These are phyloP conservation scores for Clathrospora elynae DNA, from an alignment of 2,329 filamentous ascomycete species.

Conservation along the genomic window DNA sequence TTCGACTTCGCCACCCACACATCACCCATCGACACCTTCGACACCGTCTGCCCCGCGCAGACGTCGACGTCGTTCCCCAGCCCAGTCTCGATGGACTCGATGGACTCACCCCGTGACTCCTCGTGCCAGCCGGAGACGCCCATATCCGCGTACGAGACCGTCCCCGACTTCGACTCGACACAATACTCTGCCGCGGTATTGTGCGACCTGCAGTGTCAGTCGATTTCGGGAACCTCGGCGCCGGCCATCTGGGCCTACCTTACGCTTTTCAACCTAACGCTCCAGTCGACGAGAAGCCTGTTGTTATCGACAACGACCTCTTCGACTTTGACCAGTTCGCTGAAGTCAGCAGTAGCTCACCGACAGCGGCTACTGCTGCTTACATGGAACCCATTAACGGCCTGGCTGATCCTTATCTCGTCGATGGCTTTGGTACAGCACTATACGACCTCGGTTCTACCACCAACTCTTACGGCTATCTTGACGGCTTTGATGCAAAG, in stretches of 20 bases:
- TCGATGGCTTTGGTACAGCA: conserved; percentile 44
- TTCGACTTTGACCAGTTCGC: conserved; percentile 51
- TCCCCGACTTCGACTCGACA: conserved; percentile 82
- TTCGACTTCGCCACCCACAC: conserved; percentile 34
- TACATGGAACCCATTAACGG: conserved; percentile 34
- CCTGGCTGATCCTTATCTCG: conserved; percentile 38
- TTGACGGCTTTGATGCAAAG: conserved; percentile 49
- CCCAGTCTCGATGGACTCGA: conserved; percentile 47
- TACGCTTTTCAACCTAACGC: conserved; percentile 44
- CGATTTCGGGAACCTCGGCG: conserved; percentile 56
- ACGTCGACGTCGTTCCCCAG: conserved; percentile 43
- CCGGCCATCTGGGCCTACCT: conserved; percentile 45
- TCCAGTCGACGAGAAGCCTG: conserved; percentile 49
- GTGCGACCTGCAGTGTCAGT: conserved; percentile 99
- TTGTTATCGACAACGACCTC: conserved; percentile 41
- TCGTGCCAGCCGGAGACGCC: conserved; percentile 49
- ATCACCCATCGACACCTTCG: conserved; percentile 28
- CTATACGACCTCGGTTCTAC: conserved; percentile 38
- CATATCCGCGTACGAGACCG: conserved; percentile 49
- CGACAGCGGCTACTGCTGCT: conserved; percentile 19
- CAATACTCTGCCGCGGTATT: conserved; percentile 99
- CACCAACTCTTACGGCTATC: conserved; percentile 43
- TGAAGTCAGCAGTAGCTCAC: conserved; percentile 34
- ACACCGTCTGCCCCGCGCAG: conserved; percentile 46
- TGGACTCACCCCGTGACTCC: conserved; percentile 48